A percentile compares a stretch with the other conserved stretches of the same genome.
Conservation (phyloP, 805 yeast genomes). For the Kuraishia piskuri region DNA sequence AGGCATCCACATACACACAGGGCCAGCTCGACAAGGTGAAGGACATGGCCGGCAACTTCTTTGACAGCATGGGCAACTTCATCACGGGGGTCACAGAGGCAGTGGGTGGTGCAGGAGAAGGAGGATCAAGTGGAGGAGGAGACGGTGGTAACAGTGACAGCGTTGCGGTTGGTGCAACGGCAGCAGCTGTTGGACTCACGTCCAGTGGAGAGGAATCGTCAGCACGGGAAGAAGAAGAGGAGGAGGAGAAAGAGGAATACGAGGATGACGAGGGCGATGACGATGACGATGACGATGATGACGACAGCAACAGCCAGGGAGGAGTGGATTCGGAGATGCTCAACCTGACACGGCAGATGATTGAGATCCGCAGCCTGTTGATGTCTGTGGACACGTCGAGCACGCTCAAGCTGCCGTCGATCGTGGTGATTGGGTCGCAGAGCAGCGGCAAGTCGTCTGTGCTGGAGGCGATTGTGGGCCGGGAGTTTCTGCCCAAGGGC, state of each 20-base stretch:
- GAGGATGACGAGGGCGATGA: constrained; percentile 46
- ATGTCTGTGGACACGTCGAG: constrained; percentile 67
- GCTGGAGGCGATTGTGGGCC: constrained; percentile 94
- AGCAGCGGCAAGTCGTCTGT: constrained; percentile 97
- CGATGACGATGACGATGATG: constrained; percentile 30
- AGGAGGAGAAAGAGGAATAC: constrained; percentile 37
- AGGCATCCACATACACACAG: constrained; percentile 64
- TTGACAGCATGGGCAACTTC: constrained; percentile 39
- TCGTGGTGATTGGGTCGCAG: constrained; percentile 96
- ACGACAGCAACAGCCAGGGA: constrained; percentile 34
- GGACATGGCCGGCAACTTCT: constrained; percentile 50
- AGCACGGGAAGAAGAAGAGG: constrained; percentile 31
- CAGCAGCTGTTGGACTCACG: constrained; percentile 30
- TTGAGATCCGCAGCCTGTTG: constrained; percentile 80
- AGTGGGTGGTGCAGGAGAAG: constrained; percentile 21
- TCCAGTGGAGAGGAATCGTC: constrained; percentile 45
- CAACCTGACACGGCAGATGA: constrained; percentile 90
- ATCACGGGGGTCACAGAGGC: constrained; percentile 26
- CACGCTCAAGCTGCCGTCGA: constrained; percentile 79
- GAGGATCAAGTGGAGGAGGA: constrained; percentile 14
- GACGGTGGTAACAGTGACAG: constrained; percentile 27
- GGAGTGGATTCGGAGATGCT: constrained; percentile 75
- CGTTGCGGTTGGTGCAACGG: constrained; percentile 52
- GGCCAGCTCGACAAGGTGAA: constrained; percentile 56
- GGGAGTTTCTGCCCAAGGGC: constrained; percentile 94